phyloP scores from a whole-genome alignment of 768 basidiomycete genomes.

The Boletus sp. region DNA sequence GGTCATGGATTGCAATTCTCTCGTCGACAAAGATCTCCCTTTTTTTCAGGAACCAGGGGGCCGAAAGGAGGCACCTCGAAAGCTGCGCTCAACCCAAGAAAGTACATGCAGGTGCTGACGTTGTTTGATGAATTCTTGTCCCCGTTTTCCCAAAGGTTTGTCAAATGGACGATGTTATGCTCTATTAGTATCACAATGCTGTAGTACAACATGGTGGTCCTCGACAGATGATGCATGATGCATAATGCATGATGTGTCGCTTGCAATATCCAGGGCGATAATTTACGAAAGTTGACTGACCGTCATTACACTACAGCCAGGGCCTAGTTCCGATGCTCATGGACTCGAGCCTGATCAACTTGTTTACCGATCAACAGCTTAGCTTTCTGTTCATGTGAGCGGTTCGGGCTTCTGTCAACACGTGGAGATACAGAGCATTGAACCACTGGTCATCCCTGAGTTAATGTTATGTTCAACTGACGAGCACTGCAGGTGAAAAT shows the following conservation, averaged over 20 bases:
- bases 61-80: conserved; percentile 16
- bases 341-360: not conserved
- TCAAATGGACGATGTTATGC: not conserved
- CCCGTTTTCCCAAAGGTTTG: not conserved
- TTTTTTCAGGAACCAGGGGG: conserved; percentile 9
- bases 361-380: not conserved
- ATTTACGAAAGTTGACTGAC: not conserved
- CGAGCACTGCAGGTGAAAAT: not conserved
- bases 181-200: not conserved
- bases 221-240: no score
- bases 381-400: not conserved
- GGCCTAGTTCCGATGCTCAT: not conserved
- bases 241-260: not conserved
- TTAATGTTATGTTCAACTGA: not conserved
- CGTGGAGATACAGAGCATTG: not conserved
- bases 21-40: not conserved
- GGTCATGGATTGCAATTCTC: not conserved
- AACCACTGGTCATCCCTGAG: not conserved
- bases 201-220: not conserved
- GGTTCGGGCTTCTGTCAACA: not conserved
- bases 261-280: not conserved
- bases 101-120: not conserved
- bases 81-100: conserved; percentile 1
- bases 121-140: conserved; percentile 6
- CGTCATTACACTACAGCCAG: not conserved